phyloP scores from a whole-genome alignment of 768 basidiomycete genomes.

The Paxillus rubicundulus region DNA sequence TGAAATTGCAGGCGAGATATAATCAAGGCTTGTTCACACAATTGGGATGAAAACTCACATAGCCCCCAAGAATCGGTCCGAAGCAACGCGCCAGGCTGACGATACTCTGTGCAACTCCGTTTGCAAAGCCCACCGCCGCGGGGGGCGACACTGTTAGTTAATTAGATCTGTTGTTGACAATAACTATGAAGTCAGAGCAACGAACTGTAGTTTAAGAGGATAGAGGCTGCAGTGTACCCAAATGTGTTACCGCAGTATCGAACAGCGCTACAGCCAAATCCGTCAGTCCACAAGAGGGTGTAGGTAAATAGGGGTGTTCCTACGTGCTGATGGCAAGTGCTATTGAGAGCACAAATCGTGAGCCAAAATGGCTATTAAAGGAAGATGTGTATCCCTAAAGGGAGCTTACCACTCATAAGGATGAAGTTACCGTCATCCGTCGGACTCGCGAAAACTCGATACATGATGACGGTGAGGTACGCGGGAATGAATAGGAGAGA shows the following conservation, averaged over 20 bases:
- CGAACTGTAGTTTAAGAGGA: conserved; percentile 82
- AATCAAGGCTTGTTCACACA: not conserved
- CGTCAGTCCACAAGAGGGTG: not conserved
- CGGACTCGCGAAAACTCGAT: conserved; percentile 68
- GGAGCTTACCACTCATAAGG: conserved; percentile 72
- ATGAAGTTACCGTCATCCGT: conserved; percentile 69
- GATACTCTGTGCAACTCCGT: conserved; percentile 94
- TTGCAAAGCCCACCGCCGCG: conserved; percentile 83
- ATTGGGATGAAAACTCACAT: conserved; percentile 41
- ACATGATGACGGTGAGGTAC: conserved; percentile 77
- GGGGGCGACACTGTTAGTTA: conserved; percentile 79
- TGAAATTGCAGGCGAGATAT: conserved; percentile 26
- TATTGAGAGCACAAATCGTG: conserved; percentile 27
- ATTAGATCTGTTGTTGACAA: not conserved
- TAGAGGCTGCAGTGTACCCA: conserved; percentile 86
- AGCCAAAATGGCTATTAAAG: conserved; percentile 5
- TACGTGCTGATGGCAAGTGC: conserved; percentile 81
- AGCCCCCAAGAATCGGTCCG: conserved; percentile 83
- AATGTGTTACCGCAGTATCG: conserved; percentile 89
- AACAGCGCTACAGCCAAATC: conserved; percentile 53
- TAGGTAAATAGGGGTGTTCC: conserved; percentile 25
- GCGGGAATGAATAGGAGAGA: conserved; percentile 85
- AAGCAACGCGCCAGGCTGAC: conserved; percentile 91
- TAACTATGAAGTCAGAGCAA: conserved; percentile 4
- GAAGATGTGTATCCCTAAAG: conserved; percentile 2